Evolutionary conservation across 1,284 basidiomycete species (phyloP).

Genomic region (Cutaneotrichosporon curvatum): DNA sequence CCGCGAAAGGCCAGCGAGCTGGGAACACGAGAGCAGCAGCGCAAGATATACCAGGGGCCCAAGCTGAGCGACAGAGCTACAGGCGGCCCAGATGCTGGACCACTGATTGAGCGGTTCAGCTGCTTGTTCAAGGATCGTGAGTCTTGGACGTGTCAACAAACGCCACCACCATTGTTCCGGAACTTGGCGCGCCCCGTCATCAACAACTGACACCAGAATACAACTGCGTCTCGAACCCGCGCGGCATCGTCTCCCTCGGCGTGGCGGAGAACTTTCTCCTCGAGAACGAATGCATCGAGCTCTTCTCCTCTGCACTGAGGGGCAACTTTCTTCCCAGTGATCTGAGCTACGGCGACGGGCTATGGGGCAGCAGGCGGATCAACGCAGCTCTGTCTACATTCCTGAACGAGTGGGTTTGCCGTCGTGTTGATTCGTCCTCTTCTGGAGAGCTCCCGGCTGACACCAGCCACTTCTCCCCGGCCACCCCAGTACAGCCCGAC

Average conservation of each 20-base stretch:
- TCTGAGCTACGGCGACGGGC: constrained; percentile 39
- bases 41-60: constrained; percentile 36
- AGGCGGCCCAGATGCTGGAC: constrained; percentile 41
- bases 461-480: constrained; percentile 29
- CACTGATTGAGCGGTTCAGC: constrained; percentile 41
- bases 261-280: constrained; percentile 48
- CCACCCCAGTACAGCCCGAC: constrained; percentile 29
- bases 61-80: constrained; percentile 39
- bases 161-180: too few species aligned
- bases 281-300: constrained; percentile 39
- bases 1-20: constrained; percentile 12
- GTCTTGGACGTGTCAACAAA: constrained; percentile 8
- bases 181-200: too few species aligned
- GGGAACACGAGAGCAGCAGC: constrained; percentile 32
- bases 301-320: constrained; percentile 35
- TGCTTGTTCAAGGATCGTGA: constrained; percentile 43
- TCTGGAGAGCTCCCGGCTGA: neutral
- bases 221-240: constrained; percentile 37
- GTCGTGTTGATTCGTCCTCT: too few species aligned
- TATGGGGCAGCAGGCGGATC: constrained; percentile 42
- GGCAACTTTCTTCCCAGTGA: constrained; percentile 30
- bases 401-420: constrained; percentile 33
- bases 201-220: constrained; percentile 28
- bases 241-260: constrained; percentile 47
- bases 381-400: constrained; percentile 33